These are phyloP conservation scores for Lantana camara DNA, from an alignment of 257 asterid species.

Conservation along the genomic window DNA sequence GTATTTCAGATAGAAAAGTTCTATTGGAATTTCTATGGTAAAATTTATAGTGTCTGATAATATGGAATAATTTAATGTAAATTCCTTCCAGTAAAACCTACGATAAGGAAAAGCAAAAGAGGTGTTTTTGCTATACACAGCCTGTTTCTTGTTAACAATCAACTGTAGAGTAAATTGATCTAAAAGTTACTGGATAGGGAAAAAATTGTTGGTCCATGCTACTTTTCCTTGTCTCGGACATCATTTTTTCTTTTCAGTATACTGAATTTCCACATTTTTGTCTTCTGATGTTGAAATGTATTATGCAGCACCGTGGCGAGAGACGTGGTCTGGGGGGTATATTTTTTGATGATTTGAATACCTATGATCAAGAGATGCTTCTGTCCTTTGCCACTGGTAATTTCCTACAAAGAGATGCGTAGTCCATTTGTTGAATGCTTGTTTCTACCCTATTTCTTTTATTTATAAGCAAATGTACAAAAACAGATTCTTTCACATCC, in stretches of 20 bases:
- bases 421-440: neutral
- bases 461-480: neutral
- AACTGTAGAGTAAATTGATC: neutral
- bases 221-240: neutral
- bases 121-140: neutral
- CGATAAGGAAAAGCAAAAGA: neutral
- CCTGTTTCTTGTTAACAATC: neutral
- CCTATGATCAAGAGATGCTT: constrained; percentile 96
- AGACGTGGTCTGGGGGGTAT: constrained; percentile 99
- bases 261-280: neutral
- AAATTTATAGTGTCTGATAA: neutral
- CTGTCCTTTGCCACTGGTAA: constrained; percentile 96
- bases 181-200: constrained; percentile 1
- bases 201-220: too few species aligned
- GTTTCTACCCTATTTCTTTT: neutral
- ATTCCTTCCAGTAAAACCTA: neutral
- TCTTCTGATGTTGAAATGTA: constrained; percentile 16
- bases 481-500: constrained; percentile 12
- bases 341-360: constrained; percentile 89
- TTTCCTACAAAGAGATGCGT: constrained; percentile 24
- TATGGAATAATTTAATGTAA: neutral
- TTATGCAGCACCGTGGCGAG: constrained; percentile 90
- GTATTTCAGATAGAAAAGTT: neutral
- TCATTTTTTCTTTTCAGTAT: neutral
- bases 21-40: neutral